phyloP scores from a whole-genome alignment of 352 stramenopile species.

The Phytophthora pisi region DNA sequence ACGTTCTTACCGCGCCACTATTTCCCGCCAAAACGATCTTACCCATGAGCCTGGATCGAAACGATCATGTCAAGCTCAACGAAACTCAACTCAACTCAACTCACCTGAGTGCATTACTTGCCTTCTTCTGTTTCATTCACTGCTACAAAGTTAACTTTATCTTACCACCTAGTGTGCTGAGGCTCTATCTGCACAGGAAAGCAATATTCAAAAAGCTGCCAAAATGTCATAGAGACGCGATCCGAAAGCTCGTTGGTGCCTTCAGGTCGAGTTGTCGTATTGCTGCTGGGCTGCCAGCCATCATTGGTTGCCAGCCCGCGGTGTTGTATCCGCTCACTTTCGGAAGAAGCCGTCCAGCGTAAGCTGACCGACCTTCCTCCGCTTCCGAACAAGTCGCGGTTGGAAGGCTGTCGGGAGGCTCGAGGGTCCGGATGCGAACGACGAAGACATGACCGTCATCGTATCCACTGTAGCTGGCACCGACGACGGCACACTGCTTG shows the following conservation, averaged over 20 bases:
- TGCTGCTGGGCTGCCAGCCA: background rate
- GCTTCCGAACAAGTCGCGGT: constrained; percentile 49
- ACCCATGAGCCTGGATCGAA: background rate
- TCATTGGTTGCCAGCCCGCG: background rate
- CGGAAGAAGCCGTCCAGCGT: constrained; percentile 59
- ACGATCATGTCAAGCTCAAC: too few species aligned
- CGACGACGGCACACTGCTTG: constrained; percentile 6
- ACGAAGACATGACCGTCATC: constrained; percentile 17
- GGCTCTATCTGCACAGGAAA: constrained; percentile 27
- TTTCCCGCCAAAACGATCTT: constrained; percentile 25
- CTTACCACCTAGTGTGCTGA: constrained; percentile 10
- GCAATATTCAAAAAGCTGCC: constrained; percentile 27
- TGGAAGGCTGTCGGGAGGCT: constrained; percentile 26
- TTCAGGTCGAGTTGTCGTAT: background rate
- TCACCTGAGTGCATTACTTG: background rate
- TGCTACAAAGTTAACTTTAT: constrained; percentile 18
- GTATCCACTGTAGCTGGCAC: constrained; percentile 13
- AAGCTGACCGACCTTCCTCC: constrained; percentile 55
- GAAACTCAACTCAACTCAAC: background rate
- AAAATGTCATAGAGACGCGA: constrained; percentile 12
- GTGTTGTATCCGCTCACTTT: background rate
- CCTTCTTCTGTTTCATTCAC: constrained; percentile 1
- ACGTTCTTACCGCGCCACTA: constrained; percentile 17
- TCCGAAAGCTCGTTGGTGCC: background rate
- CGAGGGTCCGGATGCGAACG: constrained; percentile 9